Base-by-base conservation (phyloP, 352 stramenopile species). In the Phytophthora pini region DNA sequence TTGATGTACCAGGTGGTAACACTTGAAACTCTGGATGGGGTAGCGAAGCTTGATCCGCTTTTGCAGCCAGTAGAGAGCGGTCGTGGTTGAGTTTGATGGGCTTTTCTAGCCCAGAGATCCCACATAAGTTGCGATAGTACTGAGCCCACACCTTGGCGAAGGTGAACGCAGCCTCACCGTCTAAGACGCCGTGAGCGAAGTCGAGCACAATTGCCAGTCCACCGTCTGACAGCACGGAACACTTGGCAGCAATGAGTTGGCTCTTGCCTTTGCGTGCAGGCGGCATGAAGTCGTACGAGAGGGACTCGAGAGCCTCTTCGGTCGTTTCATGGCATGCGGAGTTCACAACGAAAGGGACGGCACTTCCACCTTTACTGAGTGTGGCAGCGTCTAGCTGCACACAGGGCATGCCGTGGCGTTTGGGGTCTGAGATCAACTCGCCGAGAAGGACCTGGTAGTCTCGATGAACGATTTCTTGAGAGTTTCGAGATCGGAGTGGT, bases 1-100 rank as follows among this genome's bases (percentile, higher is more conserved):
- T 43, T 24, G 43, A 26, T 49, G 43, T 13, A 34, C 22, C 29
- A n/a, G 20, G 20, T 13, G 45, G 15, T 1, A 22, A 22, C 12
- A 38, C 45, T 12, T 29, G 45, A 26, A 51, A 51, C 34, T 43
- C 49, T 13, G 49, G 49, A 46, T 56, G 49, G 13, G 49, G 34
- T 38, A 12, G 4, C 5, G 34, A 56, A 34, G 22, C 34, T 27
- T 22, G 7, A 3, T 36, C 45, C 17, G 22, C 32, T 32, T 24
- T 7, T 46, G 13, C 49, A 9, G 49, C 22, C 6, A 56, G 49
- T 7, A 56, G 26, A 15, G 32, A 34, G 20, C 49, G 49, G 22
- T 47, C 34, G 49, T 56, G 34, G n/a, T 36, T 47, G 22, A 56
- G 34, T 38, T 56, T 56, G 49, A 56, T 46, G 10, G 34, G 49